Percentiles rank a stretch among this genome's conserved stretches.
Conservation (phyloP, 2,329 filamentous ascomycete genomes). For the Fusarium sp. region DNA sequence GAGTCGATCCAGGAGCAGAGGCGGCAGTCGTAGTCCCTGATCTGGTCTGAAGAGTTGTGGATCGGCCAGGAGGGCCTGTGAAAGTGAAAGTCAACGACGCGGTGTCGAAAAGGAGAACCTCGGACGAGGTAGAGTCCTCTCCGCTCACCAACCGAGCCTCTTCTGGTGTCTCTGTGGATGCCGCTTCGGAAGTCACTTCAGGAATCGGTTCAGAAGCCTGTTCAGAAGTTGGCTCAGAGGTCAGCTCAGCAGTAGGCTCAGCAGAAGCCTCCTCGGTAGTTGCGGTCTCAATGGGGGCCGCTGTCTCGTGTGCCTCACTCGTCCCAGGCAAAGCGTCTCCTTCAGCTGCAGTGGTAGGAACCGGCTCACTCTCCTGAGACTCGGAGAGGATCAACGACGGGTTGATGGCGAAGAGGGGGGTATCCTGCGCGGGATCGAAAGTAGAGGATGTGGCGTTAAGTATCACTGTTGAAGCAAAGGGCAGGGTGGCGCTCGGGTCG, state of each 20-base stretch:
- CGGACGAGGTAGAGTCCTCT: slow-evolving; percentile 16
- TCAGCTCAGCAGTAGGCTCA: slow-evolving; percentile 1
- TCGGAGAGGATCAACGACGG: slow-evolving; percentile 23
- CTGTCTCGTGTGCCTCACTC: slow-evolving; percentile 16
- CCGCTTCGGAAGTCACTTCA: not conserved
- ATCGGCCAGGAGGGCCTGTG: slow-evolving; percentile 18
- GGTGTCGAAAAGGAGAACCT: slow-evolving; percentile 33
- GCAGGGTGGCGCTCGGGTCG: not conserved
- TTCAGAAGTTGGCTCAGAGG: slow-evolving; percentile 1
- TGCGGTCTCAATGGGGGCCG: not conserved
- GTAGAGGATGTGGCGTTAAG: slow-evolving; percentile 4
- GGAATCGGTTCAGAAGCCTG: not conserved
- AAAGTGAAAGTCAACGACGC: slow-evolving; percentile 33
- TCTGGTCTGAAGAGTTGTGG: slow-evolving; percentile 35
- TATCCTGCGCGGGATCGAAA: slow-evolving; percentile 11
- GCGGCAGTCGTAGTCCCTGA: slow-evolving; percentile 25
- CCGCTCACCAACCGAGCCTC: slow-evolving; percentile 7
- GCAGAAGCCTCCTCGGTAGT: not conserved
- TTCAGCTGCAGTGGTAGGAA: slow-evolving; percentile 22
- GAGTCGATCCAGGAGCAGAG: slow-evolving; percentile 24
- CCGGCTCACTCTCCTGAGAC: slow-evolving; percentile 9
- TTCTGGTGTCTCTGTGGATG: slow-evolving; percentile 11
- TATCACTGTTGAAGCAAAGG: slow-evolving; percentile 22
- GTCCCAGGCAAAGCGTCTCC: slow-evolving; percentile 17
- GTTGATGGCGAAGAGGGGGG: slow-evolving; percentile 24